A percentile compares a stretch with the other conserved stretches of the same genome.
phyloP scores from a whole-genome alignment of 73 alveolate genomes.

The Durusdinium trenchii region DNA sequence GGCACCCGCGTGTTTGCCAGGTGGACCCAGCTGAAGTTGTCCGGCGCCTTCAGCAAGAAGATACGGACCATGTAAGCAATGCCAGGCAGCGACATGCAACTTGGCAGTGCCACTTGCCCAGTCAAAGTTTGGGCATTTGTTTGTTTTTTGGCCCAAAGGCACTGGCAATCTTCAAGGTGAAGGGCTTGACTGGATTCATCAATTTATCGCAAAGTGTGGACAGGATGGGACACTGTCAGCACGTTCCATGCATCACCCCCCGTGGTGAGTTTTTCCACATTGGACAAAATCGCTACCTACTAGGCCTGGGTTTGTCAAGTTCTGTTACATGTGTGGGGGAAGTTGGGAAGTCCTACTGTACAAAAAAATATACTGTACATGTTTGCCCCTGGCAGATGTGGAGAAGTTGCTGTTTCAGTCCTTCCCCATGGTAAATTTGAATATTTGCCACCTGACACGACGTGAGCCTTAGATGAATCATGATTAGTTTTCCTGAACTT shows the following conservation, averaged over 20 bases:
- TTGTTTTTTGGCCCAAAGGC: not conserved
- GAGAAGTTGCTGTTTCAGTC: not conserved
- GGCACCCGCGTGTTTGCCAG: not conserved
- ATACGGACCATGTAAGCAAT: not conserved
- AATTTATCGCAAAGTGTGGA: slow-evolving; percentile 2
- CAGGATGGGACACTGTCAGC: not conserved
- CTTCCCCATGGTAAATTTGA: not conserved
- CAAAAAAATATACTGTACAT: too few relatives aligned
- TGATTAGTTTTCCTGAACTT: not conserved
- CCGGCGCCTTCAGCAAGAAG: not conserved
- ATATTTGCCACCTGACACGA: not conserved
- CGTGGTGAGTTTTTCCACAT: not conserved
- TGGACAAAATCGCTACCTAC: not conserved
- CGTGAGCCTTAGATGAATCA: not conserved
- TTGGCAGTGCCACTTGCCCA: not conserved
- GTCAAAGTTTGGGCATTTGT: not conserved
- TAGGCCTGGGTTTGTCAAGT: not conserved
- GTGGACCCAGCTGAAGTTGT: not conserved
- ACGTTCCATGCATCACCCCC: slow-evolving; percentile 20
- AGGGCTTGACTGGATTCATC: not conserved
- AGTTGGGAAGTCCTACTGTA: not conserved
- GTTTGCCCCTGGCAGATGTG: not conserved
- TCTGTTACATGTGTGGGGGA: not conserved
- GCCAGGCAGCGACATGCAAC: slow-evolving; percentile 20
- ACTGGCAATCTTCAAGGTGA: not conserved